Base-by-base conservation (phyloP, 2,329 filamentous ascomycete genomes). In the Fusarium kyushuense region DNA sequence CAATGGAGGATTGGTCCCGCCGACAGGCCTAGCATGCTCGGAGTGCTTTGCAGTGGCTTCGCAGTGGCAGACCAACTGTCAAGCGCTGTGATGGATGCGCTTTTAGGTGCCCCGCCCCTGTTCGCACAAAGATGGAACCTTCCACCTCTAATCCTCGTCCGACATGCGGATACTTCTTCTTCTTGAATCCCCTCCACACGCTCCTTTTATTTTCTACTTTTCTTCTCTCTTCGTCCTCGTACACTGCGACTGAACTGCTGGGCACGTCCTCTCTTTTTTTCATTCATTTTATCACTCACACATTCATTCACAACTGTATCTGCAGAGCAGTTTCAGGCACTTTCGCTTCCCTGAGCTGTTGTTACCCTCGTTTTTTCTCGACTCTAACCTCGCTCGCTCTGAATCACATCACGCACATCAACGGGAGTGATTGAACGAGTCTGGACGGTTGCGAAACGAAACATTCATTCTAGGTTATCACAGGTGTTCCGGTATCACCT, bases 401-500 rank as follows among this genome's bases (percentile, higher is more conserved):
- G 71, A 74, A 66, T 71, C 65, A 68, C 69, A 66, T 70, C 65
- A 68, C 69, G 58, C 47, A 38, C 45, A 29, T 51, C 19, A 49
- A 40, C 47, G 47, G 33, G 23, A 38, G 47, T 51, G 47, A 51
- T 27, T 38, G 47, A 51, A 51, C 47, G 46, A 59, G 57, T 65
- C 66, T 53, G 42, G 40, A 33, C 61, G 68, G 63, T 72, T 67
- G 63, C 55, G 63, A 64, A 58, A 71, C 60, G 62, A 64, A 58
- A 71, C 58, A 62, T 69, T 63, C 72, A 54, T 77, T 75, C 72
- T 71, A 40, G 47, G 47, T 51, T 65, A 69, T 69, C 56, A 59
- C 67, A 76, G 76, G 76, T 79, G 76, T 73, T 77, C 75, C 56
- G 76, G 77, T 73, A 77, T 76, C 74, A 78, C 76, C 76, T 69